These are phyloP conservation scores for Picea abies DNA, from an alignment of 83 land plant genomes.

Conservation along the genomic window DNA sequence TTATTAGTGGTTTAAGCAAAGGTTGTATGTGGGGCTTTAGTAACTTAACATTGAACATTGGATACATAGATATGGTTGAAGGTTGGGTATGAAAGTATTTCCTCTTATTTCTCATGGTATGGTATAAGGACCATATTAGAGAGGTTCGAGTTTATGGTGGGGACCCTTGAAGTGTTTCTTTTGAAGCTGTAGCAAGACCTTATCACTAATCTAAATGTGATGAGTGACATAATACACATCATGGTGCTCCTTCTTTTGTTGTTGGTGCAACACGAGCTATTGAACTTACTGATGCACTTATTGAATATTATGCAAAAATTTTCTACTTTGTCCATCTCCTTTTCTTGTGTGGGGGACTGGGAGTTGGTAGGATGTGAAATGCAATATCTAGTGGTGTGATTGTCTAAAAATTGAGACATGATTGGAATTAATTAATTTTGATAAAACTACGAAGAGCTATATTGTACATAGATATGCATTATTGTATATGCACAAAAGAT, in stretches of 20 bases:
- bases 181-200: neutral
- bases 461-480: neutral
- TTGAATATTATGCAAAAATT: neutral
- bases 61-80: neutral
- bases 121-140: neutral
- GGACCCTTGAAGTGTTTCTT: neutral
- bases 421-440: neutral
- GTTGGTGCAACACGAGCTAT: neutral
- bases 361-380: neutral
- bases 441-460: no score
- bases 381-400: neutral
- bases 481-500: neutral
- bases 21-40: neutral
- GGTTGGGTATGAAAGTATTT: neutral
- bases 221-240: neutral
- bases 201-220: neutral
- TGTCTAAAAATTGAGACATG: neutral
- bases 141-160: neutral
- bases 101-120: neutral
- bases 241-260: neutral
- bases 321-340: neutral
- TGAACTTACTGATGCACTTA: neutral
- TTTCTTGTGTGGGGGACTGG: neutral
- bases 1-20: neutral
- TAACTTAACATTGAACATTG: neutral